A percentile compares a stretch with the other conserved stretches of the same genome.
phyloP scores from a whole-genome alignment of 371 early-diverging fungal genomes.

The Mortierella sp. region DNA sequence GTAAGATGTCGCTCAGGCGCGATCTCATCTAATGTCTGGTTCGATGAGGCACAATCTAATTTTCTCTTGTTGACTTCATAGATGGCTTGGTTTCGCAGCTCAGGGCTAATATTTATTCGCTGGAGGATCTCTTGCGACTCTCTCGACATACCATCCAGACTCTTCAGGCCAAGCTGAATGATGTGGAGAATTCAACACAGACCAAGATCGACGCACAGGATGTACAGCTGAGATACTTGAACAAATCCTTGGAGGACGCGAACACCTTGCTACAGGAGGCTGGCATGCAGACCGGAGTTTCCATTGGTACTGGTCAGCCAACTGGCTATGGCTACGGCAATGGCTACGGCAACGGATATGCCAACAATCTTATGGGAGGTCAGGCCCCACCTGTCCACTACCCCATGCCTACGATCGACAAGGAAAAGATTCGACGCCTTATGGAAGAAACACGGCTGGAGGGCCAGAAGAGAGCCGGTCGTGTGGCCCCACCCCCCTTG shows the following conservation, averaged over 20 bases:
- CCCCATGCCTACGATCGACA: constrained; percentile 27
- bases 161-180: constrained; percentile 77
- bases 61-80: constrained; percentile 12
- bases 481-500: neutral
- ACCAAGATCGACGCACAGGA: constrained; percentile 76
- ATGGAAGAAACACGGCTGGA: constrained; percentile 37
- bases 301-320: constrained; percentile 44
- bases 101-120: constrained; percentile 77
- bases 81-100: constrained; percentile 82
- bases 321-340: constrained; percentile 21
- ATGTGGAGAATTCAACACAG: constrained; percentile 75
- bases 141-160: constrained; percentile 86
- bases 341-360: constrained; percentile 18
- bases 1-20: constrained; percentile 26
- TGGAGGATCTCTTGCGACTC: constrained; percentile 83
- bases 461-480: constrained; percentile 4
- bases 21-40: neutral
- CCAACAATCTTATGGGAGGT: neutral
- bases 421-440: constrained; percentile 36
- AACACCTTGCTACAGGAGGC: constrained; percentile 59
- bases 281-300: constrained; percentile 44
- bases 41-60: neutral
- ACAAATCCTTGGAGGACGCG: constrained; percentile 67
- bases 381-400: neutral
- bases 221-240: constrained; percentile 74